phyloP scores from a whole-genome alignment of 2,329 filamentous ascomycete species.

The Trichoderma sp. region DNA sequence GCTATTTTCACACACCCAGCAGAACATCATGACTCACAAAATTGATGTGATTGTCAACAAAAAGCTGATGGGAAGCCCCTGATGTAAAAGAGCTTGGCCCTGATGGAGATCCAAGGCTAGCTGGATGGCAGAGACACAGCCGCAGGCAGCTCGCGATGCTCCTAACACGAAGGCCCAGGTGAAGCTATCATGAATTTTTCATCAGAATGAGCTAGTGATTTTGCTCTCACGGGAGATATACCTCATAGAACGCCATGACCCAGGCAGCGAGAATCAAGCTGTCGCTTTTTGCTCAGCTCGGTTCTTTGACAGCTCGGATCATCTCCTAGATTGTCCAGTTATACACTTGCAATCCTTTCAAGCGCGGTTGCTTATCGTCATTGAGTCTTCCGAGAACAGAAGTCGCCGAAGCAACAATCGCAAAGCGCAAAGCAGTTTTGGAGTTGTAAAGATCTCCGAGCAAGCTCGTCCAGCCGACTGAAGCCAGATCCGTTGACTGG shows the following conservation, averaged over 20 bases:
- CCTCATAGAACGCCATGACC: conserved; percentile 15
- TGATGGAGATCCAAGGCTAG: too few species aligned
- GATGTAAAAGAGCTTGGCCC: not conserved
- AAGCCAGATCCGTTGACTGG: conserved; percentile 7
- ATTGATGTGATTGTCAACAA: conserved; percentile 16
- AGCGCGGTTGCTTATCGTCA: conserved; percentile 4
- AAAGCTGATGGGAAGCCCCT: conserved; percentile 8
- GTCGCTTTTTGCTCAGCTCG: conserved; percentile 1
- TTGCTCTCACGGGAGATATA: not conserved
- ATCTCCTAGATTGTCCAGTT: conserved; percentile 19
- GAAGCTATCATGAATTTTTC: not conserved
- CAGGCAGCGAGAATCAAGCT: conserved; percentile 8
- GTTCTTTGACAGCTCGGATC: conserved; percentile 13
- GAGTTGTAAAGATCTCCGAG: conserved; percentile 2
- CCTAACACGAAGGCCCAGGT: too few species aligned
- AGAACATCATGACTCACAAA: not conserved
- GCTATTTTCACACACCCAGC: too few species aligned
- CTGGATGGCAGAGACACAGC: too few species aligned
- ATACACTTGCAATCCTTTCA: conserved; percentile 16
- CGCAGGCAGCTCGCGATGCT: too few species aligned
- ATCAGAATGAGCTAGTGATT: not conserved
- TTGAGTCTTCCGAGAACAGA: conserved; percentile 10
- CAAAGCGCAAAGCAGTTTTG: conserved; percentile 13
- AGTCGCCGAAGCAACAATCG: conserved; percentile 3
- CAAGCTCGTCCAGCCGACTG: conserved; percentile 11